phyloP scores from a whole-genome alignment of 176 grass and related monocot species.

The Alloteropsis semialata region DNA sequence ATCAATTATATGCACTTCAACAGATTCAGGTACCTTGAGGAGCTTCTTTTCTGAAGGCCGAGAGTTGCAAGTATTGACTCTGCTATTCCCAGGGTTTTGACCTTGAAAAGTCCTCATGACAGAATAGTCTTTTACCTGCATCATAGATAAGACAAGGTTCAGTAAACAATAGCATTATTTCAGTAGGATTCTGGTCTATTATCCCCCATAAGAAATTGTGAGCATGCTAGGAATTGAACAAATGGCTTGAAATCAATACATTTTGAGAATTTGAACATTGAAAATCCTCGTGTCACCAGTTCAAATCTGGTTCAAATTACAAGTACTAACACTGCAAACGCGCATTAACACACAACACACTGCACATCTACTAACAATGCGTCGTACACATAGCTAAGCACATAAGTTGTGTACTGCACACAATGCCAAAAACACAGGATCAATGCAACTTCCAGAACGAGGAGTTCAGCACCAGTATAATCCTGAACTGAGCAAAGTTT shows the following conservation, averaged over 20 bases:
- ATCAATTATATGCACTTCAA: constrained; percentile 23
- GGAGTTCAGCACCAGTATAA: background rate
- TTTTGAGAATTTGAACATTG: background rate
- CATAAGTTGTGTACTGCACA: background rate
- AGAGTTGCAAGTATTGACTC: constrained; percentile 15
- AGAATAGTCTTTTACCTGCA: background rate
- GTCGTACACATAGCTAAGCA: background rate
- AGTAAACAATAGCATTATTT: constrained; percentile 10
- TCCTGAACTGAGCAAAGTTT: background rate
- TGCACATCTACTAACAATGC: background rate
- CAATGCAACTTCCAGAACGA: background rate
- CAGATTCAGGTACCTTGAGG: background rate
- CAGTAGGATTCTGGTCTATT: background rate
- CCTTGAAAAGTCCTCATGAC: constrained; percentile 27
- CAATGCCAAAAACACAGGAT: background rate
- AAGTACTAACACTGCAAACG: background rate
- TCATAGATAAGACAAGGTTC: background rate
- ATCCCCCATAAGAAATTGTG: background rate
- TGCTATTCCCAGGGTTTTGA: constrained; percentile 1
- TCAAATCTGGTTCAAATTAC: no score
- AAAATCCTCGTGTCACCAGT: no score
- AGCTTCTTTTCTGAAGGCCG: constrained; percentile 21
- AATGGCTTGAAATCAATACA: background rate
- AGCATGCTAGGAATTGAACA: background rate
- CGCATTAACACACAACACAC: background rate